A percentile compares a stretch with the other conserved stretches of the same genome.
Conservation (phyloP, 495 filamentous ascomycete genomes). For the Penicillium pancosmium region DNA sequence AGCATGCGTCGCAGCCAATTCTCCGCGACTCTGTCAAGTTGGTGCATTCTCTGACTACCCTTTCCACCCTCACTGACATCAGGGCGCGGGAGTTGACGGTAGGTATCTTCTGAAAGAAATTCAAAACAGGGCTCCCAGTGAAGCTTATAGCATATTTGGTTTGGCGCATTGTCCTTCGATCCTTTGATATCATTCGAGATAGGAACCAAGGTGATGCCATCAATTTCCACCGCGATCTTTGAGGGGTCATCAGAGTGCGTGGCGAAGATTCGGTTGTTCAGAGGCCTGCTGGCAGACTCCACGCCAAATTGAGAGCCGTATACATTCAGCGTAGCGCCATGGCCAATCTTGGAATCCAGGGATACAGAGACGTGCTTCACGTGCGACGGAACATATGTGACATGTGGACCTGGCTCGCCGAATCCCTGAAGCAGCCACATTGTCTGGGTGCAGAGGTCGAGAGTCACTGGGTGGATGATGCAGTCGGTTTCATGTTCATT, state of each 20-base stretch:
- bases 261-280: conserved; percentile 24
- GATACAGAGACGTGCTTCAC: conserved; percentile 25
- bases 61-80: conserved; percentile 8
- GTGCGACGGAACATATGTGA: conserved; percentile 25
- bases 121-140: conserved; percentile 54
- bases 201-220: conserved; percentile 23
- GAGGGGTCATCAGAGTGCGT: conserved; percentile 22
- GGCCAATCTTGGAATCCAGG: conserved; percentile 12
- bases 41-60: conserved; percentile 29
- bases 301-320: conserved; percentile 25
- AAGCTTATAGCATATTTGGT: conserved; percentile 45
- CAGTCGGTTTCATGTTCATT: conserved; percentile 43
- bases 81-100: conserved; percentile 23
- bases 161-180: conserved; percentile 16
- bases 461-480: conserved; percentile 46
- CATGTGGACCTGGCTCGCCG: conserved; percentile 18
- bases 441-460: conserved; percentile 49
- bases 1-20: conserved; percentile 41
- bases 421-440: conserved; percentile 32
- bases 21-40: conserved; percentile 39
- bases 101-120: conserved; percentile 28
- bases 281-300: conserved; percentile 39
- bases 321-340: conserved; percentile 26
- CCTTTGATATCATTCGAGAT: conserved; percentile 23
- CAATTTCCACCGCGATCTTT: conserved; percentile 22